Evolutionary conservation across 805 yeast genomes (phyloP).

Genomic region (Ogataea corticis): DNA sequence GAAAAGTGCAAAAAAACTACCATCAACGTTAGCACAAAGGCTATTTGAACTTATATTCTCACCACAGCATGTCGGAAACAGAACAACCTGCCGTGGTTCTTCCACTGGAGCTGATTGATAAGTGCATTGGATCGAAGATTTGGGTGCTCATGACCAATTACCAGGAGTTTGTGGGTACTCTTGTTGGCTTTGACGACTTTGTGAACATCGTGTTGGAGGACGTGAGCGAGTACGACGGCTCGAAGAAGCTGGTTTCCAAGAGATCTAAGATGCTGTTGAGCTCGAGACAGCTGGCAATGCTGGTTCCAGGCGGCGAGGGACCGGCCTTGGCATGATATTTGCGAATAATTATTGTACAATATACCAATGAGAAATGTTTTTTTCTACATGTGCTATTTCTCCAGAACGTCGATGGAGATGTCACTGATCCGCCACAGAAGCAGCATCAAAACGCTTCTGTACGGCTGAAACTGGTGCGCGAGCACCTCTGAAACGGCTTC

Average conservation of each 20-base stretch:
- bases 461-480: slow-evolving; percentile 65
- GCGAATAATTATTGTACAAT: slow-evolving; percentile 1
- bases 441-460: slow-evolving; percentile 66
- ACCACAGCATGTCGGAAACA: slow-evolving; percentile 1
- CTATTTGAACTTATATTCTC: not conserved
- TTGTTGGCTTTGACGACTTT: slow-evolving; percentile 92
- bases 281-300: slow-evolving; percentile 72
- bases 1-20: no score
- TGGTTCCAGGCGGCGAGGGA: slow-evolving; percentile 51
- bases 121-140: slow-evolving; percentile 76
- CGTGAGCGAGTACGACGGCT: slow-evolving; percentile 60
- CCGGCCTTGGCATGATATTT: slow-evolving; percentile 21
- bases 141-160: slow-evolving; percentile 65
- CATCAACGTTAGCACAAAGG: not conserved
- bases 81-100: slow-evolving; percentile 34
- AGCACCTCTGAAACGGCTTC: slow-evolving; percentile 56
- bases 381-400: slow-evolving; percentile 8
- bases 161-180: slow-evolving; percentile 83
- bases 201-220: slow-evolving; percentile 88
- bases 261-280: slow-evolving; percentile 65
- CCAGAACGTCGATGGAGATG: slow-evolving; percentile 52
- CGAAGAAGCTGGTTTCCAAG: slow-evolving; percentile 42
- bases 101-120: slow-evolving; percentile 87
- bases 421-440: slow-evolving; percentile 71
- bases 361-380: not conserved